Base-by-base conservation (phyloP, 2,329 filamentous ascomycete genomes). In the Lachnellula suecica region DNA sequence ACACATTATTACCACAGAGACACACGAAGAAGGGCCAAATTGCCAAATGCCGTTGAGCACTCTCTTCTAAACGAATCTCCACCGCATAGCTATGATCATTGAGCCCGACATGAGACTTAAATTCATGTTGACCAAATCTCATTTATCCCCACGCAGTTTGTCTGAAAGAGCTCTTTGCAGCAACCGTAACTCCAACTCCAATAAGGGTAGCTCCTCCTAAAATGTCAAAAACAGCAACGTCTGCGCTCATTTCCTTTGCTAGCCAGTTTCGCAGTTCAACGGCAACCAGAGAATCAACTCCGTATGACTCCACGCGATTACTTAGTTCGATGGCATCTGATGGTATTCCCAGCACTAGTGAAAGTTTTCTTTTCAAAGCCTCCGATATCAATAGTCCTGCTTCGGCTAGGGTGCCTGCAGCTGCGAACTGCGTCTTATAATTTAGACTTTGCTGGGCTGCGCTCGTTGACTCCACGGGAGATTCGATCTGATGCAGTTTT, bases 281-380 rank as follows among this genome's bases (percentile, higher is more conserved):
- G 1, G 77, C 77, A 6, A 79, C 74, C 8, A 81, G 68, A 0
- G 75, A 79, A 64, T 81, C 78, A 4, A 80, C 73, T 2, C 78
- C 78, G 44, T 77, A 78, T 2, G 70, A 71, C n/a, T 47, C 49
- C 3, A 58, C 41, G 1, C 63, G 60, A 25, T 64, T 58, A 1
- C 52, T 54, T 9, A 56, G 42, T 46, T 60, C 55, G 10, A 70
- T 59, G 9, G 63, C 58, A 7, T 59, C 56, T 7, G 49, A 53
- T 3, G 61, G 42, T 6, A 63, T 53, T 25, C 52, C 58, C 24
- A 69, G 56, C 25, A 66, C 55, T n/a, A 59, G 61, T 3, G 57
- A 56, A 15, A 70, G 51, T 22, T 52, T 52, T 4, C 13, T n/a
- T 8, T 13, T 11, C 9, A 52, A 22, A 10, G 37, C 25, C 7